These are phyloP conservation scores for Smittium culicis DNA, from an alignment of 371 early-diverging fungal genomes.

Conservation along the genomic window DNA sequence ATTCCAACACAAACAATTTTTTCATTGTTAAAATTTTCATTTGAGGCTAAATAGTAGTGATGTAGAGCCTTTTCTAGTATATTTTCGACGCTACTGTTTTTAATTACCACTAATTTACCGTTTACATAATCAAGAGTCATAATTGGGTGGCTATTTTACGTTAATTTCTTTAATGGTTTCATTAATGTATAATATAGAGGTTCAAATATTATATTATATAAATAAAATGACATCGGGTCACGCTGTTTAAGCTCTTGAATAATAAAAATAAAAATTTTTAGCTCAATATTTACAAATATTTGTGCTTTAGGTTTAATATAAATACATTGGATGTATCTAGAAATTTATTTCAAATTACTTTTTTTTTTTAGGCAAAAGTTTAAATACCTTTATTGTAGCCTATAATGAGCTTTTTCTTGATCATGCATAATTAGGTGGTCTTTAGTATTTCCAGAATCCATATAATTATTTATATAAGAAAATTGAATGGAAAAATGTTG, in stretches of 20 bases:
- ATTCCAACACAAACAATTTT: not conserved
- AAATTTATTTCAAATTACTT: not conserved
- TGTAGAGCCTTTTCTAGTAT: not conserved
- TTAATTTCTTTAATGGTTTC: not conserved
- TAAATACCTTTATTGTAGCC: conserved; percentile 3
- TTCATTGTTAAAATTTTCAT: not conserved
- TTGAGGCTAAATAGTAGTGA: conserved; percentile 2
- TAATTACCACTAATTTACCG: conserved; percentile 9
- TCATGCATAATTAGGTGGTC: conserved; percentile 7
- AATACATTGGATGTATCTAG: not conserved
- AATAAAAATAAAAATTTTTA: conserved; percentile 2
- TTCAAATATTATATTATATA: conserved; percentile 14
- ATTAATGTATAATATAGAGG: conserved; percentile 9
- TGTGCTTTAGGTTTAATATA: not conserved
- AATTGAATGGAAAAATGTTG: conserved; percentile 6
- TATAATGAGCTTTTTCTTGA: conserved; percentile 9
- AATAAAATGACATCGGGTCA: conserved; percentile 14
- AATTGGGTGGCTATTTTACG: not conserved
- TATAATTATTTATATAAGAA: not conserved
- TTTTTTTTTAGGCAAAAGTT: conserved; percentile 1
- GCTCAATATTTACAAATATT: not conserved
- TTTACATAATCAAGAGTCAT: conserved; percentile 11
- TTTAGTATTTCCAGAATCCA: too few relatives aligned
- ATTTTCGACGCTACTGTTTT: not conserved
- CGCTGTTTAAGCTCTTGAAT: conserved; percentile 12